These are phyloP conservation scores for Proteromonas lacertae DNA, from an alignment of 352 stramenopile species.

Conservation along the genomic window DNA sequence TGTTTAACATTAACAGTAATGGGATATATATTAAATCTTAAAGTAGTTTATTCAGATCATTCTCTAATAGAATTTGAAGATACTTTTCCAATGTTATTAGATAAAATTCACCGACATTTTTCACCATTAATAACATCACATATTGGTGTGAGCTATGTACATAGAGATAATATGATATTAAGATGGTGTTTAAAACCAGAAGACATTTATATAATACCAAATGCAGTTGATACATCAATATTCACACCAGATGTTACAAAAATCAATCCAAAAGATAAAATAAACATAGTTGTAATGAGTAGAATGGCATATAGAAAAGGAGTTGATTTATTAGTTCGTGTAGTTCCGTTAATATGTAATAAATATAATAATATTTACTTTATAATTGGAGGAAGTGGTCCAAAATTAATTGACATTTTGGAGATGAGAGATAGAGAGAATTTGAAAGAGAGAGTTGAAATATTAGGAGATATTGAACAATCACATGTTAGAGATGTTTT, in stretches of 20 bases:
- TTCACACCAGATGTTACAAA: slow-evolving; percentile 37
- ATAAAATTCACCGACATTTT: slow-evolving; percentile 63
- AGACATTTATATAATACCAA: slow-evolving; percentile 61
- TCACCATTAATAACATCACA: slow-evolving; percentile 62
- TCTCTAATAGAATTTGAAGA: slow-evolving; percentile 83
- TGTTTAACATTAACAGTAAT: slow-evolving; percentile 65
- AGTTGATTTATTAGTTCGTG: slow-evolving; percentile 59
- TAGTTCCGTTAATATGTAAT: slow-evolving; percentile 57
- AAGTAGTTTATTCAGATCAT: slow-evolving; percentile 73
- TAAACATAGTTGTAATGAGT: slow-evolving; percentile 77
- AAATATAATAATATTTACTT: slow-evolving; percentile 49
- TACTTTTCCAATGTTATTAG: slow-evolving; percentile 39
- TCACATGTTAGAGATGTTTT: slow-evolving; percentile 52
- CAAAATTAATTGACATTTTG: slow-evolving; percentile 58
- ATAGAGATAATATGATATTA: slow-evolving; percentile 71
- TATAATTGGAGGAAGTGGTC: slow-evolving; percentile 70
- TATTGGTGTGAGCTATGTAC: slow-evolving; percentile 76
- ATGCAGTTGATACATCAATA: slow-evolving; percentile 68
- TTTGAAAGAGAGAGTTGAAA: slow-evolving; percentile 62
- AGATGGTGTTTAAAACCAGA: slow-evolving; percentile 35
- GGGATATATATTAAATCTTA: too few relatives aligned
- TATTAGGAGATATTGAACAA: slow-evolving; percentile 64
- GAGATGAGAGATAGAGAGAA: slow-evolving; percentile 79
- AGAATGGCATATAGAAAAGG: slow-evolving; percentile 80
- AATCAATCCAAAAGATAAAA: slow-evolving; percentile 9